Evolutionary conservation across 108 stramenopile genomes (phyloP).

Genomic region (Nannochloropsis granulata): DNA sequence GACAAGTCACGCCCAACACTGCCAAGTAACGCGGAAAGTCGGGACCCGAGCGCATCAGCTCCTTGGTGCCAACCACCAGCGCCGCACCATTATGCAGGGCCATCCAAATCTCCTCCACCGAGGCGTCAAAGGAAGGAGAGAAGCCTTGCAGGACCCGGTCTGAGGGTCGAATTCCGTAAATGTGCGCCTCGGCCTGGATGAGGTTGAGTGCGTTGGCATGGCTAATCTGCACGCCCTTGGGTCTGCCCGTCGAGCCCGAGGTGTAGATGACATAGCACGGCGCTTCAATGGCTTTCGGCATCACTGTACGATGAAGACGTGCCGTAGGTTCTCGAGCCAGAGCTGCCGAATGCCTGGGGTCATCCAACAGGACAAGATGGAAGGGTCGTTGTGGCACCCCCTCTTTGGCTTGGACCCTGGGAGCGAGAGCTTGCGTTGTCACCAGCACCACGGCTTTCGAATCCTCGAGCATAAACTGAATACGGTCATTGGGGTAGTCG

Average conservation of each 20-base stretch:
- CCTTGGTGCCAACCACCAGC: not conserved
- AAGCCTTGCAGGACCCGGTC: not conserved
- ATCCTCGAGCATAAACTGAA: not conserved
- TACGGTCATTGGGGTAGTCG: not conserved
- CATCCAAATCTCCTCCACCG: not conserved
- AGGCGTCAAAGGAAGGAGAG: not conserved
- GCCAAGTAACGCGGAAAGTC: not conserved
- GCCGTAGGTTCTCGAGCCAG: not conserved
- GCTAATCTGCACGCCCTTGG: constrained; percentile 1
- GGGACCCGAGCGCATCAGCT: not conserved
- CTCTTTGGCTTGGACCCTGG: not conserved
- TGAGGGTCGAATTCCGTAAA: not conserved
- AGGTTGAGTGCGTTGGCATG: not conserved
- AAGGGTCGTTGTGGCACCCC: not conserved
- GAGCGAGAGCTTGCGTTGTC: not conserved
- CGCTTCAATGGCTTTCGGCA: not conserved
- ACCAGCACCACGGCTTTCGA: not conserved
- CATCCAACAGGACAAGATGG: not conserved
- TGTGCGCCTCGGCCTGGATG: not conserved
- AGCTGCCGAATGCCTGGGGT: not conserved
- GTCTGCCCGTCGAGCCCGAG: not conserved
- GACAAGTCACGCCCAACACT: not conserved
- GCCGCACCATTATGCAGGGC: not conserved
- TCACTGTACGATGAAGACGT: not conserved
- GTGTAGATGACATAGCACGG: not conserved